Evolutionary conservation across 164 flowering plant genomes (phyloP), one percentile per base, ranked within the genome.

Genomic region (Hamamelis virginiana): DNA sequence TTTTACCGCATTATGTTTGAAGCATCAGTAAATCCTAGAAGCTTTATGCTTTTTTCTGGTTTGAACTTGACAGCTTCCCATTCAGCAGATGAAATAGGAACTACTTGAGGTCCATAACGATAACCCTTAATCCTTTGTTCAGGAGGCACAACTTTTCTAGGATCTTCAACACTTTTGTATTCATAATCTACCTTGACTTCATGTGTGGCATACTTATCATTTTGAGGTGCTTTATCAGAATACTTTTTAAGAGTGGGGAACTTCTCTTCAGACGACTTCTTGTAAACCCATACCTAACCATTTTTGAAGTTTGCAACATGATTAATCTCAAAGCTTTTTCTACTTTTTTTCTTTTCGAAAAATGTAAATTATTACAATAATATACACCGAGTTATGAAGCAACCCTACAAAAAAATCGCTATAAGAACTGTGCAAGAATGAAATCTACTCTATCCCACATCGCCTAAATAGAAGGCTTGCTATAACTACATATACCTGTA

Each of bases 71-170:
- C 86, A 62, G 97, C 87, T 28, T 92, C 97, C 95, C 72, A 84
- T 60, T 86, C 92, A 70, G 86, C 93, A 74, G 92, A 69, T 53
- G 99, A 89, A 74, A 95, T 86, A 57, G 99, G 99, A 80, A 95
- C 78, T 10, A 95, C 97, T 81, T 95, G 92, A 72, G 98, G 98
- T 62, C 98, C 99, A 80, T 95, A 95, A 8, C 89, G 84, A 71
- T 87, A 95, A 50, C 97, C 99, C 80, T 88, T 95, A 67, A 95
- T 95, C 76, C 98, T 89, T 81, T 92, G 95, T 58, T 95, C 99
- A 43, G 99, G 96, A 59, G 99, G 95, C 21, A 95, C 86, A 74
- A 82, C 78, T 81, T 80, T 84, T 67, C 72, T 72, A 43, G 96
- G 74, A 75, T 86, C 88, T 63, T 85, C 87, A 56, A 74, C 75